Evolutionary conservation across 2,329 filamentous ascomycete genomes (phyloP).

Genomic region (Trichoderma sp.): DNA sequence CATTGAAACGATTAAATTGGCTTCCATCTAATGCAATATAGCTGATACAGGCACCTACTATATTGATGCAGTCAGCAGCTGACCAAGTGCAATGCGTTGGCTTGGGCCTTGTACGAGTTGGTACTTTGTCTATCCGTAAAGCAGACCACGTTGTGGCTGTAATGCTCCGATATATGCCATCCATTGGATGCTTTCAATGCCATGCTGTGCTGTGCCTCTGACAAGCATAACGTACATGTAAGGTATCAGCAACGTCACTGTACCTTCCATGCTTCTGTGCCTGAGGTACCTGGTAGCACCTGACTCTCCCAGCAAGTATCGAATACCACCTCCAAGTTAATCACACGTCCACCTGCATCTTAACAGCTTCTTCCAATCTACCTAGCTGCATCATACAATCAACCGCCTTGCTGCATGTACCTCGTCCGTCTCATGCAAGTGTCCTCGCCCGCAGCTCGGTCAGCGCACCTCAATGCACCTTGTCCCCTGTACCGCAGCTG

Average conservation of each 20-base stretch:
- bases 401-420: not conserved
- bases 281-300: not conserved
- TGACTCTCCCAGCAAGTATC: not conserved
- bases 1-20: not conserved
- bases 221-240: not conserved
- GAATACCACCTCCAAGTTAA: not conserved
- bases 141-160: not conserved
- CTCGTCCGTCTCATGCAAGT: not conserved
- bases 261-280: not conserved
- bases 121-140: not conserved
- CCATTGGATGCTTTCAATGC: not conserved
- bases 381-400: not conserved
- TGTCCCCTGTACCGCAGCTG: conserved; percentile 1
- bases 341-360: not conserved
- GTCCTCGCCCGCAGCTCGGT: not conserved
- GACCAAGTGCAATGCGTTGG: not conserved
- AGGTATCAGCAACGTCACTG: not conserved
- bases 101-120: not conserved
- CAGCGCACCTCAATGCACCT: not conserved
- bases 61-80: conserved; percentile 4
- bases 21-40: not conserved
- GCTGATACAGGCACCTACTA: not conserved
- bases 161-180: not conserved
- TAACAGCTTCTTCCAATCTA: not conserved
- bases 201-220: not conserved